A percentile compares a stretch with the other conserved stretches of the same genome.
Evolutionary conservation across 2,329 filamentous ascomycete species (phyloP).

Genomic region (Dactylella cylindrospora): DNA sequence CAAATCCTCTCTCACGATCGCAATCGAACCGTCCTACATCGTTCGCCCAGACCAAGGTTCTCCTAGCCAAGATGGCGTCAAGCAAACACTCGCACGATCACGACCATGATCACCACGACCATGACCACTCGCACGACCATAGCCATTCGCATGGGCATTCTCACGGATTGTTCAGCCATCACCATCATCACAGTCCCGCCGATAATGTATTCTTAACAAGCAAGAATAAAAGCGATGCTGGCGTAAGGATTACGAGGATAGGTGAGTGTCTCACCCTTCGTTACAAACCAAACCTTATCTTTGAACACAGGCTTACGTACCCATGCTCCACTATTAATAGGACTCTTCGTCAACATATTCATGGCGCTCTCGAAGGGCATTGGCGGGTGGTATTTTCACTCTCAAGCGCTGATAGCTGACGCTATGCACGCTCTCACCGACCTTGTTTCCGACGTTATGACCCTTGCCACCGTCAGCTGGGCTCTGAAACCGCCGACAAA

Average conservation of each 20-base stretch:
- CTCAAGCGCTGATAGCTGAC: constrained; percentile 82
- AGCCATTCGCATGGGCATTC: constrained; percentile 56
- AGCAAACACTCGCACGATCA: constrained; percentile 53
- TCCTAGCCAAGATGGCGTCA: constrained; percentile 35
- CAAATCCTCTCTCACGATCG: too few relatives aligned
- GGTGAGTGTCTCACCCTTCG: constrained; percentile 5
- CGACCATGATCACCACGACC: constrained; percentile 48
- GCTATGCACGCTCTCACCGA: constrained; percentile 95
- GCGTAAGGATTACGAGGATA: constrained; percentile 88
- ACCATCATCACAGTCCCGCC: constrained; percentile 72
- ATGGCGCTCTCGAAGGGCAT: constrained; percentile 94
- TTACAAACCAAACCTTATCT: constrained; percentile 1
- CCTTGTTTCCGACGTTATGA: constrained; percentile 90
- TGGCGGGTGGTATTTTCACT: constrained; percentile 92
- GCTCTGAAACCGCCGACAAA: constrained; percentile 81
- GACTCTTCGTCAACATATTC: constrained; percentile 81
- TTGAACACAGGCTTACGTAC: too few relatives aligned
- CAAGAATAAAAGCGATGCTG: constrained; percentile 83
- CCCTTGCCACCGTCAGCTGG: constrained; percentile 90
- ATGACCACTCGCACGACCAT: constrained; percentile 51
- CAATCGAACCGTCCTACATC: constrained; percentile 19
- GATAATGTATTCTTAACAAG: constrained; percentile 82
- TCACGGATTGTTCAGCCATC: constrained; percentile 60
- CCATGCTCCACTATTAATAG: too few relatives aligned
- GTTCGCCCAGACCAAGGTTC: not conserved